These are phyloP conservation scores for Amylostereum areolatum DNA, from an alignment of 1,284 basidiomycete species.

Conservation along the genomic window DNA sequence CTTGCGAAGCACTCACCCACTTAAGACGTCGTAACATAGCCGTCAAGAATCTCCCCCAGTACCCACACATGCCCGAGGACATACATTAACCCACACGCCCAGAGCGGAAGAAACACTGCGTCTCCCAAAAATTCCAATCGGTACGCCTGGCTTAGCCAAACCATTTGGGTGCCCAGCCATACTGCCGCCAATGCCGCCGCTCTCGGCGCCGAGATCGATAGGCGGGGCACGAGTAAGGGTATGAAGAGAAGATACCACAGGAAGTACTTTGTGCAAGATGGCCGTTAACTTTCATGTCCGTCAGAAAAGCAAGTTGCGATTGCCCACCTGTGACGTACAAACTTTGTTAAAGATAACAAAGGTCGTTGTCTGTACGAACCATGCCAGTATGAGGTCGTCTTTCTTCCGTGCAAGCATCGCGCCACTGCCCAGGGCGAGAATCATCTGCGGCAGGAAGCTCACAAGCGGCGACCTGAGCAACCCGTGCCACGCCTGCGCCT, in stretches of 20 bases:
- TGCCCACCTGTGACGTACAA: slow-evolving; percentile 85
- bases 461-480: slow-evolving; percentile 58
- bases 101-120: slow-evolving; percentile 68
- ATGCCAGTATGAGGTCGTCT: slow-evolving; percentile 68
- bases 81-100: slow-evolving; percentile 74
- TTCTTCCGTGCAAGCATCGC: slow-evolving; percentile 50
- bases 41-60: slow-evolving; percentile 54
- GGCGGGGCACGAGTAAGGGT: slow-evolving; percentile 71
- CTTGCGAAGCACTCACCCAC: no score
- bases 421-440: slow-evolving; percentile 60
- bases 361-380: slow-evolving; percentile 86
- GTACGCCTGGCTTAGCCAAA: slow-evolving; percentile 87
- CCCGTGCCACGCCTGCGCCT: slow-evolving; percentile 38
- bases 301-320: not conserved
- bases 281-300: not conserved
- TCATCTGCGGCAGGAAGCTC: slow-evolving; percentile 74
- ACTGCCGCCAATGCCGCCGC: slow-evolving; percentile 40
- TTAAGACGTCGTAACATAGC: slow-evolving; percentile 26
- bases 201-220: slow-evolving; percentile 44
- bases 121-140: slow-evolving; percentile 82
- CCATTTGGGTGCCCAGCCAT: slow-evolving; percentile 77
- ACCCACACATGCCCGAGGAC: slow-evolving; percentile 75
- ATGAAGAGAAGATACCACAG: slow-evolving; percentile 95
- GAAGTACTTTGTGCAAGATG: slow-evolving; percentile 71
- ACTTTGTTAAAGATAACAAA: slow-evolving; percentile 99